Percentiles rank a stretch among this genome's conserved stretches.
These are phyloP conservation scores for Metschnikowia borealis DNA, from an alignment of 805 yeast genomes.

Conservation along the genomic window DNA sequence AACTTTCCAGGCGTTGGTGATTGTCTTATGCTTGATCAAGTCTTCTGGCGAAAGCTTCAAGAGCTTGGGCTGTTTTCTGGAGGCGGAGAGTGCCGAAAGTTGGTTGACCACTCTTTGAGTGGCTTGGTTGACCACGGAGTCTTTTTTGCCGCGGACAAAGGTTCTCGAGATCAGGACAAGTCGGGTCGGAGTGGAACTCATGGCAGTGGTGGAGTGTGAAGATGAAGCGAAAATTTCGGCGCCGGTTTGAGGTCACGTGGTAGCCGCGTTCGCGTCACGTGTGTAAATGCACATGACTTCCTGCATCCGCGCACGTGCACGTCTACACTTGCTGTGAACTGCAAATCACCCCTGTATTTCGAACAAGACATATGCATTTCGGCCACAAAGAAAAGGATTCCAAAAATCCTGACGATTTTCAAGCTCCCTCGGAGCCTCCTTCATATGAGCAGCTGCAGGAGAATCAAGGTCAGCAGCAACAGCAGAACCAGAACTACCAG, in stretches of 20 bases:
- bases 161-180: constrained; percentile 6
- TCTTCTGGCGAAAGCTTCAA: constrained; percentile 77
- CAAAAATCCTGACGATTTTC: not conserved
- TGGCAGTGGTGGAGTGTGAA: not conserved
- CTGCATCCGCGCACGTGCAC: not conserved
- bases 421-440: constrained; percentile 13
- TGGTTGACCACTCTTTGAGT: constrained; percentile 47
- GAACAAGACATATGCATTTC: not conserved
- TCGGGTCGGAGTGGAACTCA: constrained; percentile 2
- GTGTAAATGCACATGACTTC: not conserved
- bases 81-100: constrained; percentile 80
- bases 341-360: not conserved
- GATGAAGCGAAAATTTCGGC: constrained; percentile 5
- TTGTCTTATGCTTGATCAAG: constrained; percentile 75
- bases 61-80: constrained; percentile 82
- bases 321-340: not conserved
- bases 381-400: constrained; percentile 2
- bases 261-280: not conserved
- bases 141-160: constrained; percentile 31
- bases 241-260: not conserved
- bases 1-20: constrained; percentile 77
- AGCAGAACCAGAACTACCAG: not conserved
- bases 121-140: constrained; percentile 29
- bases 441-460: constrained; percentile 16
- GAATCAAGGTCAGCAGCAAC: not conserved